Conservation (phyloP, 768 basidiomycete species). For the Rhizopogon salebrosus region DNA sequence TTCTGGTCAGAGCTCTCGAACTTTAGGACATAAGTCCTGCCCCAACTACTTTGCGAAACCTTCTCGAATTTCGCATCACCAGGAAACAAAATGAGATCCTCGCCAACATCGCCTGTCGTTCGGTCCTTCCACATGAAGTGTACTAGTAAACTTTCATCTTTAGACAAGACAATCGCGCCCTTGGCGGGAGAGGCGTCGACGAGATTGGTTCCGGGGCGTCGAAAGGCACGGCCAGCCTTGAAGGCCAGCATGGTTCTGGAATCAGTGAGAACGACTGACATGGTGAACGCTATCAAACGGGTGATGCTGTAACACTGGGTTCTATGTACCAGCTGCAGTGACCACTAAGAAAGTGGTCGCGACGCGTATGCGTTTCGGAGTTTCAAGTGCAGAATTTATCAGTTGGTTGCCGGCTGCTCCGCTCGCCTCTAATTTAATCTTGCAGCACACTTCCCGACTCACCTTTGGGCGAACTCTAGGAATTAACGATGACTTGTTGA, state of each 20-base stretch:
- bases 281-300: background rate
- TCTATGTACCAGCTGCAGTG: too few species aligned
- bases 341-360: background rate
- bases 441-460: too few species aligned
- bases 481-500: too few species aligned
- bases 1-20: slow-evolving; percentile 87
- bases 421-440: too few species aligned
- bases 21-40: slow-evolving; percentile 82
- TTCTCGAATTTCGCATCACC: slow-evolving; percentile 78
- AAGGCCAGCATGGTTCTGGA: slow-evolving; percentile 37
- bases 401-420: too few species aligned
- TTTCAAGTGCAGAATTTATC: background rate
- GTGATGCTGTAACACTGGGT: background rate
- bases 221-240: slow-evolving; percentile 72
- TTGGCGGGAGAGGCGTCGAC: slow-evolving; percentile 67
- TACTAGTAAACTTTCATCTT: slow-evolving; percentile 69
- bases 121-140: slow-evolving; percentile 82
- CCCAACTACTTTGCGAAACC: slow-evolving; percentile 59
- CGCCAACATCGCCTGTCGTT: slow-evolving; percentile 51
- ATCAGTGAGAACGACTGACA: slow-evolving; percentile 19
- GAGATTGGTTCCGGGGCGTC: slow-evolving; percentile 59
- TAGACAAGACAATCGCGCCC: slow-evolving; percentile 65
- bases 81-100: slow-evolving; percentile 86
- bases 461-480: too few species aligned
- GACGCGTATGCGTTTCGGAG: slow-evolving; percentile 1